A percentile compares a stretch with the other conserved stretches of the same genome.
phyloP scores from a whole-genome alignment of 495 filamentous ascomycete genomes.

The Hypoxylon subgilvum region DNA sequence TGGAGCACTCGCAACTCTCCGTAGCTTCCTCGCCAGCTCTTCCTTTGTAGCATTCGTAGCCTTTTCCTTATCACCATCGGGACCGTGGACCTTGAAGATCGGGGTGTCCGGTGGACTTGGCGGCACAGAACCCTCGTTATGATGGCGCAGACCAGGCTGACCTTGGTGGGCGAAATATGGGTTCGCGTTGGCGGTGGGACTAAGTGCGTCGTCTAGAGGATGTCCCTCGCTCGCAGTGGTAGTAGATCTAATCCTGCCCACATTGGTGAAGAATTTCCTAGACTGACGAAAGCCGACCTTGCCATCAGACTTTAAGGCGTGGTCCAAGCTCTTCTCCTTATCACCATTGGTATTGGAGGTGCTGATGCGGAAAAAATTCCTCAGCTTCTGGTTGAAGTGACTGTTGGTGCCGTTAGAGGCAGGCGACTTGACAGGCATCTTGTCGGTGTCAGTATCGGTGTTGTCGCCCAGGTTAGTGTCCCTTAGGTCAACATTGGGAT shows the following conservation, averaged over 20 bases:
- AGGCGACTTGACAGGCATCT: slow-evolving; percentile 43
- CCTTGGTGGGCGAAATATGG: slow-evolving; percentile 98
- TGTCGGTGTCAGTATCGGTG: slow-evolving; percentile 23
- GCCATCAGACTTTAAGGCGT: slow-evolving; percentile 50
- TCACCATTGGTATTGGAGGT: slow-evolving; percentile 56
- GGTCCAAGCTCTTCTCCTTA: slow-evolving; percentile 51
- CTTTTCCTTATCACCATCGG: slow-evolving; percentile 67
- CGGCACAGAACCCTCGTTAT: slow-evolving; percentile 92
- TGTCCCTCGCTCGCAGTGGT: slow-evolving; percentile 96
- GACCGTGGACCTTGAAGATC: slow-evolving; percentile 71
- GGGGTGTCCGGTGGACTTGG: slow-evolving; percentile 96
- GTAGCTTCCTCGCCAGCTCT: slow-evolving; percentile 87
- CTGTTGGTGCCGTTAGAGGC: slow-evolving; percentile 41
- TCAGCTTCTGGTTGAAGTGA: slow-evolving; percentile 87
- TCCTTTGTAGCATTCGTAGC: slow-evolving; percentile 83
- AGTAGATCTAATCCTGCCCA: slow-evolving; percentile 77
- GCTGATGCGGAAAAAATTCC: slow-evolving; percentile 98
- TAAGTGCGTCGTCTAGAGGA: slow-evolving; percentile 82
- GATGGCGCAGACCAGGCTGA: slow-evolving; percentile 87
- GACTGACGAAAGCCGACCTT: slow-evolving; percentile 81
- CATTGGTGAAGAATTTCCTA: slow-evolving; percentile 72
- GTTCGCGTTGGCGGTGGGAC: slow-evolving; percentile 92
- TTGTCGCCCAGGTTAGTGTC: slow-evolving; percentile 26
- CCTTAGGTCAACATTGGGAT: slow-evolving; percentile 38
- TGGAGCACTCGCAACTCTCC: slow-evolving; percentile 92